Conservation (phyloP, 1,139 yeast genomes). For the Blastobotrys proliferans region DNA sequence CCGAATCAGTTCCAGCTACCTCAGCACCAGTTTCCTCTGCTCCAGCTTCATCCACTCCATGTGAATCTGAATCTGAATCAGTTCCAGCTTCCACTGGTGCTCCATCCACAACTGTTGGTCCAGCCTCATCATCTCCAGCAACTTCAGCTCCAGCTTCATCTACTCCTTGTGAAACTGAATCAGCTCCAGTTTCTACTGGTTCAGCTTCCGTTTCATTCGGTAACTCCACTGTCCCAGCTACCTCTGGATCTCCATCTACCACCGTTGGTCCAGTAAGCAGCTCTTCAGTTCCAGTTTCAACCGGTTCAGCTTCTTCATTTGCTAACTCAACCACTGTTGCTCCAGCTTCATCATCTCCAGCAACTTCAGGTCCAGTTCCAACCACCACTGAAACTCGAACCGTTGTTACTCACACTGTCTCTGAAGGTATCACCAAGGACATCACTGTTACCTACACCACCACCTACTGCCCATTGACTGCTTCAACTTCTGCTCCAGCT, state of each 20-base stretch:
- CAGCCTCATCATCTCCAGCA: constrained; percentile 12
- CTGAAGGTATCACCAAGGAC: constrained; percentile 10
- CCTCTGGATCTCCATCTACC: constrained; percentile 7
- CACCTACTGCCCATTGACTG: constrained; percentile 15
- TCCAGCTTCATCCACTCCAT: constrained; percentile 12
- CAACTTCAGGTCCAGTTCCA: constrained; percentile 1
- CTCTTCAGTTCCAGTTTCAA: constrained; percentile 12
- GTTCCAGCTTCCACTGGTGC: constrained; percentile 13
- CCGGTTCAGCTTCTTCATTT: constrained; percentile 4
- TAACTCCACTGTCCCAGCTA: constrained; percentile 5
- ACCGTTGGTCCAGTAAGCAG: constrained; percentile 8
- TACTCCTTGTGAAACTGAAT: constrained; percentile 4
- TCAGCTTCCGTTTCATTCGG: constrained; percentile 8
- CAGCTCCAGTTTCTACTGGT: constrained; percentile 10
- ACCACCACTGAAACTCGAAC: constrained; percentile 13
- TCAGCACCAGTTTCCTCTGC: constrained; percentile 11
- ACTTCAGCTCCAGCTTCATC: constrained; percentile 6
- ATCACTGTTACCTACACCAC: constrained; percentile 9
- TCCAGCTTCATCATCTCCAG: constrained; percentile 9
- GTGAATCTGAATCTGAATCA: constrained; percentile 7
- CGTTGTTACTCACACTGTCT: constrained; percentile 9
- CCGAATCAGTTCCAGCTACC: constrained; percentile 7
- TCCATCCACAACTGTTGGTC: constrained; percentile 6
- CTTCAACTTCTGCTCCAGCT: constrained; percentile 8
- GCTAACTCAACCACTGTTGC: constrained; percentile 4